Evolutionary conservation across 345 rosid genomes (phyloP).

Genomic region (Aethionema arabicum): DNA sequence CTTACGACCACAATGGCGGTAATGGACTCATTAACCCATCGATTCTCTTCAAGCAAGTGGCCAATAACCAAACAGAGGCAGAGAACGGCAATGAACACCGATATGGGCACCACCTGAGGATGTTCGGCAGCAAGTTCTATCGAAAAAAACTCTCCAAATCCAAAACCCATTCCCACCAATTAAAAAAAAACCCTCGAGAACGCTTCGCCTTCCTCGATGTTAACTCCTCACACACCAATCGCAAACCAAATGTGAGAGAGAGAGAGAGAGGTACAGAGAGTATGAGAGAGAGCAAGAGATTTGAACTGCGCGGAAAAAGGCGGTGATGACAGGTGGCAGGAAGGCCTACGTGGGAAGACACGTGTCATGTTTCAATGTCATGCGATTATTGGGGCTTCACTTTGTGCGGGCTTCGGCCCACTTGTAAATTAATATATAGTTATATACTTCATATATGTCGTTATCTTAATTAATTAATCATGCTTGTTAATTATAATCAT

Average conservation of each 20-base stretch:
- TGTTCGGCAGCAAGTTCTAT: conserved; percentile 38
- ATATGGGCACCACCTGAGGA: conserved; percentile 62
- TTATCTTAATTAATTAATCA: background rate
- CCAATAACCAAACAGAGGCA: conserved; percentile 75
- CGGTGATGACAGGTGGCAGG: conserved; percentile 34
- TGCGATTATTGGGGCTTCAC: background rate
- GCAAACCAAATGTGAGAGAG: conserved; percentile 2
- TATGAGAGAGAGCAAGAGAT: conserved; percentile 8
- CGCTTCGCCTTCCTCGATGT: background rate
- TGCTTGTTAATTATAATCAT: too few relatives aligned
- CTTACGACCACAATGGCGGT: conserved; percentile 79
- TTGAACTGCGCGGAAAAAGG: conserved; percentile 33
- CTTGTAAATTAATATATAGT: too few relatives aligned
- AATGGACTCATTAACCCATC: conserved; percentile 92
- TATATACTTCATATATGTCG: too few relatives aligned
- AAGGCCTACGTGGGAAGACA: background rate
- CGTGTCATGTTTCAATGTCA: conserved; percentile 11
- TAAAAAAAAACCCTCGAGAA: background rate
- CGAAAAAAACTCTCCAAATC: conserved; percentile 13
- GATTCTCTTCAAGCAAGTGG: conserved; percentile 80
- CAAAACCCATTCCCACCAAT: conserved; percentile 23
- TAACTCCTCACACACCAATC: background rate
- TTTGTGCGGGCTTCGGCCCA: conserved; percentile 12
- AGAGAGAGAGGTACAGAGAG: conserved; percentile 10
- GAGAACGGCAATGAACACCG: conserved; percentile 75